Base-by-base conservation (phyloP, 495 filamentous ascomycete species). In the Endocarpon pusillum region DNA sequence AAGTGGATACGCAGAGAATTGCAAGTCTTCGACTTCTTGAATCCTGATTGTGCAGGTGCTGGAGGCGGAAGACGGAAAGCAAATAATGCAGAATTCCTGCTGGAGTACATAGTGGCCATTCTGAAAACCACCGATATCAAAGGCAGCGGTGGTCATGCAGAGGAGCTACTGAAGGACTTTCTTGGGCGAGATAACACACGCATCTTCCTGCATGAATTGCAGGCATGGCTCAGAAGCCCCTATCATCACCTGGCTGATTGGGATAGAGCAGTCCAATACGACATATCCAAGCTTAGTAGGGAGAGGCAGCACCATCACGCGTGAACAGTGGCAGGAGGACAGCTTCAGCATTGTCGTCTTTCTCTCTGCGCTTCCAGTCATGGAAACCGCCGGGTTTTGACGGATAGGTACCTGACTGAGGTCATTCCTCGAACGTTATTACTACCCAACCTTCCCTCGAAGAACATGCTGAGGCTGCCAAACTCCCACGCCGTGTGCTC, bases 51-150 rank as follows among this genome's bases (percentile, higher is more conserved):
- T 9, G 44, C 34, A 8, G 34, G 28, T 21, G 38, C 36, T 20
- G 18, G 21, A 23, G 33, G 21, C 10, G 39, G 54, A 22, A 42
- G 61, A 34, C 46, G 60, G 9, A 62, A 72, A 27, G 65, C 67
- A 3, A 79, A 76, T 42, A 91, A 87, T 50, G 74, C 80, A 9
- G 87, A 93, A 45, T 97, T 92, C 38, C 49, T 97, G 17, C 71
- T 94, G 15, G 83, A 89, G 42, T 94, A 92, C 45, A 70, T 91
- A 36, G 55, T 94, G 30, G 80, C 80, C 21, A 85, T 97, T 29
- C 57, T 97, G 24, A 91, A 84, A 44, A 83, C 79, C 0, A 75
- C 92, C 14, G 87, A 97, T 49, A 66, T 89, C n/a, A 85, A 85
- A 46, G 80, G 74, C 6, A 79, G 78, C 45, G 67, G 68, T 9